Base-by-base conservation (phyloP, 73 alveolate species). In the Blepharisma japonicum region DNA sequence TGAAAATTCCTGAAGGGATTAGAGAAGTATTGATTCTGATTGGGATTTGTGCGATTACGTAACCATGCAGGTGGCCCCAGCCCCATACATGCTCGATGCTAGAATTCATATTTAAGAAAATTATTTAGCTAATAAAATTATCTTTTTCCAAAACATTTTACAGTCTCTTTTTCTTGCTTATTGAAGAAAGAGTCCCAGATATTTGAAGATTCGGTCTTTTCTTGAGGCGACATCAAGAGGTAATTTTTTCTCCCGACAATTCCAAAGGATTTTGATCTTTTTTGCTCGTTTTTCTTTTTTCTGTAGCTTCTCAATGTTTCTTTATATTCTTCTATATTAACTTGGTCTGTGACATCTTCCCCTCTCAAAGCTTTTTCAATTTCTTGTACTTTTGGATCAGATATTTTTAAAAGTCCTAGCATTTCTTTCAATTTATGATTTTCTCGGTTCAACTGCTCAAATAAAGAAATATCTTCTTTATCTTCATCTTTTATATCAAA, bases 141-240 rank as follows among this genome's bases (percentile, higher is more conserved):
- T 32, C 42, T 32, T 32, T 32, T 32, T 32, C 42, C 42, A 61
- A 20, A 61, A 8, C 23, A 61, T 14, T 61, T 61, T 25, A 14
- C 23, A 61, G 74, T 39, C 23, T 61, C 23, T 25, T 61, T n/a
- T 61, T 61, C 74, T 14, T 61, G 74, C 23, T 61, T 61, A 14
- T 61, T 61, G 47, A 61, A 61, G 46, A 61, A 61, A 25, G 14
- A 14, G 46, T 61, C 74, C 74, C 74, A 61, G 5, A 61, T 39
- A 25, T 61, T 61, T n/a, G 14, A 14, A 14, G 74, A 18, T 8
- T 61, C 23, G 4, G 14, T 61, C 23, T 61, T 61, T 61, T 61
- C 74, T 61, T 61, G 14, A 2, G 74, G 74, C 11, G 74, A 61
- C 74, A 61, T 61, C 47, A 61, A 25, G 49, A 61, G 46, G 46